Evolutionary conservation across 2,329 filamentous ascomycete genomes (phyloP).

Genomic region (Colletotrichum truncatum): DNA sequence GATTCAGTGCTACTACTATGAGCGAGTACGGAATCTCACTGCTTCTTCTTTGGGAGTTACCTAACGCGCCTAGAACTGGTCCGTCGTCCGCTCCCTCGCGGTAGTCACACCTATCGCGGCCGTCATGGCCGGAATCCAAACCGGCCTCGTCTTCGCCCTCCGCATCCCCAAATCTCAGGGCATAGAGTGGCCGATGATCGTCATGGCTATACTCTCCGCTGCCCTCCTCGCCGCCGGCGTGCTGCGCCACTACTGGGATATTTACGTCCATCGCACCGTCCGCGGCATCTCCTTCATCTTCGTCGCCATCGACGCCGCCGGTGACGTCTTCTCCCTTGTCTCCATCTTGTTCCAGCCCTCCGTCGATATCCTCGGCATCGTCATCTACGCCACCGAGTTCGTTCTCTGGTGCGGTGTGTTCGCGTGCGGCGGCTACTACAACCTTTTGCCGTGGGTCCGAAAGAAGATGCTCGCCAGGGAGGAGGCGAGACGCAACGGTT

Average conservation of each 20-base stretch:
- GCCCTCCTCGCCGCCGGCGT: constrained; percentile 72
- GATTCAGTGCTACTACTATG: constrained; percentile 54
- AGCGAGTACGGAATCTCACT: constrained; percentile 44
- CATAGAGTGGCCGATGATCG: constrained; percentile 67
- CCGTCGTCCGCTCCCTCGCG: constrained; percentile 54
- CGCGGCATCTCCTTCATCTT: constrained; percentile 78
- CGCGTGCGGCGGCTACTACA: constrained; percentile 71
- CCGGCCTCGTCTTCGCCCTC: constrained; percentile 66
- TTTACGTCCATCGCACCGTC: constrained; percentile 72
- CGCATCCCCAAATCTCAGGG: constrained; percentile 51
- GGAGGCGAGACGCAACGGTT: neutral
- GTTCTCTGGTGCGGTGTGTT: constrained; percentile 74
- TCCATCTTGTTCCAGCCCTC: constrained; percentile 70
- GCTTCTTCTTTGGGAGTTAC: neutral
- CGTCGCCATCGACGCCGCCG: constrained; percentile 74
- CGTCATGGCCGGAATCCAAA: constrained; percentile 68
- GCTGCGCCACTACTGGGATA: constrained; percentile 75
- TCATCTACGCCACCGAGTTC: constrained; percentile 74
- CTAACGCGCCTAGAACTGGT: constrained; percentile 56
- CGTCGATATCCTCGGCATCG: constrained; percentile 69
- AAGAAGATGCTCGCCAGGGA: constrained; percentile 39
- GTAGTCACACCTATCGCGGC: constrained; percentile 60
- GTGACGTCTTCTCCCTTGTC: constrained; percentile 73
- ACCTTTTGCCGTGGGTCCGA: constrained; percentile 66
- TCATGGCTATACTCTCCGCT: constrained; percentile 75